Evolutionary conservation across 805 yeast species (phyloP), one percentile per base, ranked within the genome.

Genomic region (Kockiozyma suomiensis): DNA sequence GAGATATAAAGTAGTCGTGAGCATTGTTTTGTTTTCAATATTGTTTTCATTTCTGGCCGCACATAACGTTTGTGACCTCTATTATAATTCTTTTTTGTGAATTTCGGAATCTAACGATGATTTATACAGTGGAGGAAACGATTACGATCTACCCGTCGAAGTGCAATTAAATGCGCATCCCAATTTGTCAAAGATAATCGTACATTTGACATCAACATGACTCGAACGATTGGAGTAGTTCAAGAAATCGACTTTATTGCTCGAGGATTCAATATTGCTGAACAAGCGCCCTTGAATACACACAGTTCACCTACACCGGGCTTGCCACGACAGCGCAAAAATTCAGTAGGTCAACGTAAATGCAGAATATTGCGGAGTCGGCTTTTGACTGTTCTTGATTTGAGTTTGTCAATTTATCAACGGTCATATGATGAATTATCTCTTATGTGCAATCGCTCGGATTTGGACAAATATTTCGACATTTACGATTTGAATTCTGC

Each of bases 241-340:
- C 69, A 67, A 30, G 70, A 67, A 35, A 60, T 58, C 1, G 70
- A 67, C 41, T 49, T 67, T n/a, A 35, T 66, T 13, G 37, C 70
- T 21, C 48, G 52, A 13, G 64, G 66, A 28, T 59, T 46, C 48
- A 46, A 38, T 12, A 17, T 45, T 21, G 33, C 42, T 15, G 53
- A 54, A 3, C 23, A 21, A n/a, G 25, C 42, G 8, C 19, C n/a
- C 19, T 10, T 38, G 2, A 15, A 15, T n/a, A 17, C 42, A 38
- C 4, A 15, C 19, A 30, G 26, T 13, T 37, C 52, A 6, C 30
- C 43, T 6, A 46, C 49, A 12, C 42, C 47, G n/a, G 23, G 28
- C 23, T n/a, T 35, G 4, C 33, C 40, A 8, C 42, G 28, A 23
- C 32, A 23, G 17, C 54, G 28, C 30, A 41, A 19, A 32, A 5